Evolutionary conservation across 176 grass and related monocot species (phyloP).

Genomic region (Carex cristatella): DNA sequence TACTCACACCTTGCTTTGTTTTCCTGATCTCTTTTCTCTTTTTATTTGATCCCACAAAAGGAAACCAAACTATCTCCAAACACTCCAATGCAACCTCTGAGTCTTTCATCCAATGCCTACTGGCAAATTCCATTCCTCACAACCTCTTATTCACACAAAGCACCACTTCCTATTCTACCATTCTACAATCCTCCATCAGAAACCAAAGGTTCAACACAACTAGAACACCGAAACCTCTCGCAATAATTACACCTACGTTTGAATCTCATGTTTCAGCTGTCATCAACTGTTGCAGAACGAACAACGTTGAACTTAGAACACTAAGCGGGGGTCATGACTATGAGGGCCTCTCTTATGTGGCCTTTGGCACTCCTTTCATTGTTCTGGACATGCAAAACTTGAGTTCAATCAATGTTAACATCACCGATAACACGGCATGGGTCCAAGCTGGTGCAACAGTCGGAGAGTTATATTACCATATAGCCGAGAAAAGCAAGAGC

Average conservation of each 20-base stretch:
- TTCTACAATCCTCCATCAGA: constrained; percentile 26
- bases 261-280: constrained; percentile 28
- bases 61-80: background rate
- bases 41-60: background rate
- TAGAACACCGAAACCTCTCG: constrained; percentile 22
- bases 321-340: constrained; percentile 43
- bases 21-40: constrained; percentile 12
- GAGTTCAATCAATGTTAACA: constrained; percentile 16
- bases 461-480: constrained; percentile 36
- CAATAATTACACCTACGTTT: constrained; percentile 15
- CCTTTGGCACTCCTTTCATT: constrained; percentile 8
- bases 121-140: background rate
- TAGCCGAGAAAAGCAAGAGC: constrained; percentile 21
- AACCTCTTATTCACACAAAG: constrained; percentile 1
- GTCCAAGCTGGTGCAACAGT: constrained; percentile 35
- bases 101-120: constrained; percentile 28
- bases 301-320: background rate
- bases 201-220: constrained; percentile 28
- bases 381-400: constrained; percentile 24
- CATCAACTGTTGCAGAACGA: constrained; percentile 4
- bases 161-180: constrained; percentile 9
- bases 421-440: constrained; percentile 19
- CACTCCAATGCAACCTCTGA: constrained; percentile 2
- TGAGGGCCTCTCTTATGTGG: constrained; percentile 38
- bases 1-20: background rate